Percentiles rank a stretch among this genome's conserved stretches.
Evolutionary conservation across 1,284 basidiomycete species (phyloP).

Genomic region (Schizophyllum amplum): DNA sequence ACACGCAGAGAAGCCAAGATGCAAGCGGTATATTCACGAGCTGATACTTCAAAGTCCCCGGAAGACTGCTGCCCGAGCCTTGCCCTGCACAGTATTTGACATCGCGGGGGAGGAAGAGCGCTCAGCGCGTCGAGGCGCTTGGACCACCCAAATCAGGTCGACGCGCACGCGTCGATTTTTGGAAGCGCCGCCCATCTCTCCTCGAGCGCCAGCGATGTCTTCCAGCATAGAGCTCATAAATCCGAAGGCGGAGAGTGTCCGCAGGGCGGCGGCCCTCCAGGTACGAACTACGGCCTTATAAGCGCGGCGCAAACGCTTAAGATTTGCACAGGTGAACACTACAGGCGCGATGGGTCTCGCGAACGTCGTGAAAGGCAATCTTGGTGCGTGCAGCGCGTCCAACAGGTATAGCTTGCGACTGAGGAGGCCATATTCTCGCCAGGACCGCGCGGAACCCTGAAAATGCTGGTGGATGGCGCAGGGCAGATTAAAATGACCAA

Average conservation of each 20-base stretch:
- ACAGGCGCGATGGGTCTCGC: conserved; percentile 97
- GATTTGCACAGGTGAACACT: conserved; percentile 63
- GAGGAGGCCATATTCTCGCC: conserved; percentile 14
- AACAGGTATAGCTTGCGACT: conserved; percentile 2
- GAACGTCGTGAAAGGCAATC: conserved; percentile 93
- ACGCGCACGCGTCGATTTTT: conserved; percentile 40
- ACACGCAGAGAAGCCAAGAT: not conserved
- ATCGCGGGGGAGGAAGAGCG: too few relatives aligned
- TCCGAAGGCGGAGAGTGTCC: conserved; percentile 92
- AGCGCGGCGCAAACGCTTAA: conserved; percentile 5
- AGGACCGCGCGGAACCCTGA: conserved; percentile 94
- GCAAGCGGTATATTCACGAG: not conserved
- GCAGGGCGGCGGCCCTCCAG: conserved; percentile 89
- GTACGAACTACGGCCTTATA: conserved; percentile 34
- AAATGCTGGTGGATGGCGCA: conserved; percentile 99
- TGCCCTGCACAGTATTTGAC: too few relatives aligned
- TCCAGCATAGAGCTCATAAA: conserved; percentile 90
- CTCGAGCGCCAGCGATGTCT: conserved; percentile 37
- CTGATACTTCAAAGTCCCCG: too few relatives aligned
- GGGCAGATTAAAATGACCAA: conserved; percentile 99
- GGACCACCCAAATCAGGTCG: not conserved
- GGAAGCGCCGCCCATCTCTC: conserved; percentile 67
- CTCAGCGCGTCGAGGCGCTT: not conserved
- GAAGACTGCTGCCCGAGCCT: too few relatives aligned
- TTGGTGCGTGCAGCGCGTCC: conserved; percentile 50